Percentiles rank a stretch among this genome's conserved stretches.
Evolutionary conservation across 2,329 filamentous ascomycete genomes (phyloP).

Genomic region (Endoconidiophora laricicola): DNA sequence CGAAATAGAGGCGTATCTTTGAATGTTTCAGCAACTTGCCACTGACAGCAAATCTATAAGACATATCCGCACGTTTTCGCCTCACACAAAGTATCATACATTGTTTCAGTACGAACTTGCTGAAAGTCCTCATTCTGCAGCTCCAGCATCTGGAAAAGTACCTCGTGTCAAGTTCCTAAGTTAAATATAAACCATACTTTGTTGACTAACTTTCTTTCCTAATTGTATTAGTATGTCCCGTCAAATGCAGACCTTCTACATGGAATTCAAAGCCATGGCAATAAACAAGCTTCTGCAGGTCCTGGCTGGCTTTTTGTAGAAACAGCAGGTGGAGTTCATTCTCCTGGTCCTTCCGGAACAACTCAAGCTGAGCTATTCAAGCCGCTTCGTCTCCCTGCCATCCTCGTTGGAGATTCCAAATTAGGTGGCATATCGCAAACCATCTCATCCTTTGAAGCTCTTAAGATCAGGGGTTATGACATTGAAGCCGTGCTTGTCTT

Average conservation of each 20-base stretch:
- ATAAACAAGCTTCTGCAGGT: slow-evolving; percentile 24
- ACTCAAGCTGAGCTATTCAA: slow-evolving; percentile 66
- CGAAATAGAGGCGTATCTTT: too few relatives aligned
- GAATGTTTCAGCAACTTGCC: neutral
- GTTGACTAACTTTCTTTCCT: neutral
- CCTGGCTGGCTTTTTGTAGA: slow-evolving; percentile 54
- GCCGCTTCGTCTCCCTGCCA: slow-evolving; percentile 52
- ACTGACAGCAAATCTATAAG: slow-evolving; percentile 22
- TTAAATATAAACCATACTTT: neutral
- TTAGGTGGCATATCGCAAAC: slow-evolving; percentile 69
- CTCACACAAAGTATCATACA: slow-evolving; percentile 31
- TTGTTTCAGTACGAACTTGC: slow-evolving; percentile 58
- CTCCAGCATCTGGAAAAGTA: slow-evolving; percentile 30
- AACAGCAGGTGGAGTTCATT: slow-evolving; percentile 70
- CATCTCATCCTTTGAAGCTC: slow-evolving; percentile 64
- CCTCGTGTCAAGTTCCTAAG: neutral
- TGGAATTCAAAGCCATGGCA: slow-evolving; percentile 29
- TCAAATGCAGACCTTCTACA: slow-evolving; percentile 34
- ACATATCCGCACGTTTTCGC: slow-evolving; percentile 45
- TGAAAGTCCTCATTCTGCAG: slow-evolving; percentile 64
- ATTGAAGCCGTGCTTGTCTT: slow-evolving; percentile 56
- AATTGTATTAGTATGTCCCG: slow-evolving; percentile 26
- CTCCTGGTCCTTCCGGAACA: slow-evolving; percentile 57
- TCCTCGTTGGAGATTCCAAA: slow-evolving; percentile 58
- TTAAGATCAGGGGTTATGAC: slow-evolving; percentile 64